Evolutionary conservation across 257 asterid species (phyloP).

Genomic region (Schizonepeta tenuifolia): DNA sequence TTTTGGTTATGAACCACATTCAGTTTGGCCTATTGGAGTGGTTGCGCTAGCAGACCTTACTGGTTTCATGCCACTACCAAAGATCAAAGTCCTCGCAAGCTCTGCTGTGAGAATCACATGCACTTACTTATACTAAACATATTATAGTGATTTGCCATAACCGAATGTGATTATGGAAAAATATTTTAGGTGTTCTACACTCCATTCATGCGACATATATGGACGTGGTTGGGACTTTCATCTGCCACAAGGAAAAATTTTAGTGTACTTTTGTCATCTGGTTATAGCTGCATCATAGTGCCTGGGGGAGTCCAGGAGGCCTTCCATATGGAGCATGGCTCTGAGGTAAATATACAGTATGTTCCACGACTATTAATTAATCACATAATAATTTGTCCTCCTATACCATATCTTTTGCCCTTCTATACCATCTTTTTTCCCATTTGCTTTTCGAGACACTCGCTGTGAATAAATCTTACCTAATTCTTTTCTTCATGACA

Average conservation of each 20-base stretch:
- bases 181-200: conserved; percentile 77
- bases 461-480: conserved; percentile 11
- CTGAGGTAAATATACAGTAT: conserved; percentile 58
- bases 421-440: conserved; percentile 14
- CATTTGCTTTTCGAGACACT: conserved; percentile 9
- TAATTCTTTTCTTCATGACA: conserved; percentile 2
- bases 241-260: conserved; percentile 77
- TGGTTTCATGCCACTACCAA: conserved; percentile 84
- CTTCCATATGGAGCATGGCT: conserved; percentile 74
- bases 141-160: conserved; percentile 20
- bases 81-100: conserved; percentile 90
- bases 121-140: conserved; percentile 10
- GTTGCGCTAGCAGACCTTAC: conserved; percentile 78
- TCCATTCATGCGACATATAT: conserved; percentile 92
- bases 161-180: conserved; percentile 27
- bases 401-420: conserved; percentile 12
- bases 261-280: conserved; percentile 69
- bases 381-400: not conserved
- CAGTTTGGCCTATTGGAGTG: conserved; percentile 96
- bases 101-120: conserved; percentile 67
- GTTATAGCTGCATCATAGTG: conserved; percentile 83
- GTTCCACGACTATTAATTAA: conserved; percentile 24
- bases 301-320: conserved; percentile 98
- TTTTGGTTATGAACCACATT: conserved; percentile 96
- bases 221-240: conserved; percentile 95